Base-by-base conservation (phyloP, 306 rosid genomes). In the Trifolium dubium region DNA sequence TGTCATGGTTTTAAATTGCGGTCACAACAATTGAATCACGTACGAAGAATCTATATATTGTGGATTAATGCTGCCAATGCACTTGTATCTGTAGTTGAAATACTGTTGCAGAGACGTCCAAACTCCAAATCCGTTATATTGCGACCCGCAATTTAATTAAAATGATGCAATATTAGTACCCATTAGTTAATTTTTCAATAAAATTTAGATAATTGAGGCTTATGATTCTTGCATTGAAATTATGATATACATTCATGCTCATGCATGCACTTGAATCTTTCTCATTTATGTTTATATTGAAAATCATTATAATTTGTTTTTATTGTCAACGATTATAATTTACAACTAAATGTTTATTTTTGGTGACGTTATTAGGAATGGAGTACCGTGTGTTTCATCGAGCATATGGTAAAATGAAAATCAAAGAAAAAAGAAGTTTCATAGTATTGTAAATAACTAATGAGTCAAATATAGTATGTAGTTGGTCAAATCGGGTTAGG, bases 401-500 rank as follows among this genome's bases (percentile, higher is more conserved):
- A 23, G 23, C 23, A 23, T 23, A 23, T 23, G 23, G 23, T 23
- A 23, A 23, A 23, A 23, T 23, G 23, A 23, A 23, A 23, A 23
- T 23, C 23, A 23, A 23, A 23, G 23, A 23, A 23, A 23, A 23
- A 23, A 23, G 23, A 23, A 23, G 23, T 23, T 23, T 23, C 23
- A 23, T 1, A 23, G 23, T 23, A 23, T 23, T 23, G 23, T 37
- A 68, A 37, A 39, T 56, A 47, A 37, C 14, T 69, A 46, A 47
- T 31, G 60, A 49, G 68, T 62, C 14, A 32, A 44, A 70, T 35
- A 55, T 17, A 43, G 19, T 54, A 11, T 19, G 19, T 18, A 19
- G 5, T 54, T 76, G 77, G 81, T 67, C 64, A 49, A 70, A 58
- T 74, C 18, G 14, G 75, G 79, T 83, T 79, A 54, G 82, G 80